These are phyloP conservation scores for Thelonectria olida DNA, from an alignment of 2,329 filamentous ascomycete species.

Conservation along the genomic window DNA sequence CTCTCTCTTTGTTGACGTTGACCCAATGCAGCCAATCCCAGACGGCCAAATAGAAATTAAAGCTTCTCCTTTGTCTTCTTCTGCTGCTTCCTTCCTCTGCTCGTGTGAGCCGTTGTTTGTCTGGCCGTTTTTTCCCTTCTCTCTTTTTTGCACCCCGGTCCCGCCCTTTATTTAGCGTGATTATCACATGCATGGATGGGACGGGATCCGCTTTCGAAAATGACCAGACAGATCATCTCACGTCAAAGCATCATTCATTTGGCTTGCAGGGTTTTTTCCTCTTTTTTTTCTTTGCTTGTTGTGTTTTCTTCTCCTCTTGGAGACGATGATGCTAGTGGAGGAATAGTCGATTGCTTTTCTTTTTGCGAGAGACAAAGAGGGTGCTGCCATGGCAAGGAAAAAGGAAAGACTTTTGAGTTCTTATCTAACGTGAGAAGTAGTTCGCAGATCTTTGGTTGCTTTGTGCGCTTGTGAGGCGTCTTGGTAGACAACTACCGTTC, in stretches of 20 bases:
- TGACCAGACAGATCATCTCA: constrained; percentile 43
- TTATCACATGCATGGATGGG: constrained; percentile 40
- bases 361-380: too few relatives aligned
- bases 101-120: neutral
- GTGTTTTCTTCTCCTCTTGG: too few relatives aligned
- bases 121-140: neutral
- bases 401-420: neutral
- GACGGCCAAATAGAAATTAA: neutral
- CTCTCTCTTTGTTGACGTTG: too few relatives aligned
- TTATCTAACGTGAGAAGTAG: neutral
- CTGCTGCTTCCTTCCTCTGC: neutral
- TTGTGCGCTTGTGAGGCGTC: neutral
- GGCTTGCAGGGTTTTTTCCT: constrained; percentile 3
- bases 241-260: constrained; percentile 39
- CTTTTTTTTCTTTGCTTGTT: neutral
- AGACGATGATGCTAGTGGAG: constrained; percentile 8
- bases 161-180: constrained; percentile 40
- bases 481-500: neutral
- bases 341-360: too few relatives aligned
- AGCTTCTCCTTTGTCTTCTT: neutral
- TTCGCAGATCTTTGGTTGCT: neutral
- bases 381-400: neutral
- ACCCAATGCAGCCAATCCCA: neutral
- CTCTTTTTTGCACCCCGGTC: constrained; percentile 13
- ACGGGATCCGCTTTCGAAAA: constrained; percentile 27